These are phyloP conservation scores for Cladosporium sp. DNA, from an alignment of 2,329 filamentous ascomycete species.

Conservation along the genomic window DNA sequence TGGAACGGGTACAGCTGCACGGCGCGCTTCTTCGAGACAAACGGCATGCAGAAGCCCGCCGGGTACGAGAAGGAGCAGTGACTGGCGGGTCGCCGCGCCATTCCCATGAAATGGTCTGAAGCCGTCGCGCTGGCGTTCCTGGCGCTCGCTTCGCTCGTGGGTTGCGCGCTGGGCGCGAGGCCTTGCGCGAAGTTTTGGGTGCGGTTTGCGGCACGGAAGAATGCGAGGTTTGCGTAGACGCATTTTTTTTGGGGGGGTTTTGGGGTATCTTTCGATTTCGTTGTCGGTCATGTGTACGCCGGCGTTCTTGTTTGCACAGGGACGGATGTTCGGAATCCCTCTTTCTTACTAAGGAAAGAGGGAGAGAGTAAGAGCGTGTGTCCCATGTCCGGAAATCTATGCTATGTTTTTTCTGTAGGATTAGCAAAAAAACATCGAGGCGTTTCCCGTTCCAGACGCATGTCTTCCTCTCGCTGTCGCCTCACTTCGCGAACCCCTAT, in stretches of 20 bases:
- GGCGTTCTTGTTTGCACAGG: no score
- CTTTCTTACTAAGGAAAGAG: no score
- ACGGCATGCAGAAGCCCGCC: constrained; percentile 71
- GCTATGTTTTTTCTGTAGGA: no score
- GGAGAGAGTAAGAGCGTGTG: no score
- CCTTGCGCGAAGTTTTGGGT: constrained; percentile 8
- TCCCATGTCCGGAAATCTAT: no score
- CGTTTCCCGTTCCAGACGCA: no score
- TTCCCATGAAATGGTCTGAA: constrained; percentile 1
- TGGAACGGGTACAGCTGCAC: constrained; percentile 99
- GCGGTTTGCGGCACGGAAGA: background rate
- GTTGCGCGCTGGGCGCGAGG: background rate
- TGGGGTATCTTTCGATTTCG: background rate
- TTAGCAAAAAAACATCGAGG: no score
- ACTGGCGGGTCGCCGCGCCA: constrained; percentile 18
- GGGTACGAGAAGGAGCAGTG: constrained; percentile 61
- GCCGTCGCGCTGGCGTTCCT: background rate
- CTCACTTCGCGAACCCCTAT: no score
- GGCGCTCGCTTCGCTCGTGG: constrained; percentile 1
- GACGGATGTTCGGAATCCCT: no score
- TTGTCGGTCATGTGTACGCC: no score
- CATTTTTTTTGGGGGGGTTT: background rate
- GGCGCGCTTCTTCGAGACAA: constrained; percentile 76
- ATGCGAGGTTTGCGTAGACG: constrained; percentile 1
- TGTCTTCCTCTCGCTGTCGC: no score